A percentile compares a stretch with the other conserved stretches of the same genome.
Conservation (phyloP, 106 monocot genomes). For the Dendrobium officinale region DNA sequence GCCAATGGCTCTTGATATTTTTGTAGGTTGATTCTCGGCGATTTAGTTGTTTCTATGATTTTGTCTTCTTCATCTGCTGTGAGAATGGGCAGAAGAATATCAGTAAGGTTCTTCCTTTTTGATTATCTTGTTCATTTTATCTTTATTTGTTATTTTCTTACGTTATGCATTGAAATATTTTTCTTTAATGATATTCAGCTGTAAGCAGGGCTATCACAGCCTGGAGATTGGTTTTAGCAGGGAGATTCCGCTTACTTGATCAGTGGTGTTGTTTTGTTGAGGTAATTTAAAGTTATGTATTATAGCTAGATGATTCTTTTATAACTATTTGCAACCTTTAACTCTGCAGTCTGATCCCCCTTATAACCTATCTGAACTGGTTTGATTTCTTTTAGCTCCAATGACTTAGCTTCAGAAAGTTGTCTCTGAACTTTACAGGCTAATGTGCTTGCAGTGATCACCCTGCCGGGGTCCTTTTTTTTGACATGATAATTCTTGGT, state of each 20-base stretch:
- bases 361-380: background rate
- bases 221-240: slow-evolving; percentile 75
- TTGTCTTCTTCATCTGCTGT: slow-evolving; percentile 84
- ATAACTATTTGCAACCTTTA: background rate
- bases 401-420: background rate
- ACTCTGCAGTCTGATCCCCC: background rate
- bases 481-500: background rate
- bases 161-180: background rate
- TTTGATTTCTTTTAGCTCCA: background rate
- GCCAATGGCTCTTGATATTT: background rate
- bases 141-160: background rate
- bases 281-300: slow-evolving; percentile 25
- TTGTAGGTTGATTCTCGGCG: slow-evolving; percentile 58
- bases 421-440: background rate
- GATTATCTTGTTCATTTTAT: slow-evolving; percentile 3
- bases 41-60: slow-evolving; percentile 78
- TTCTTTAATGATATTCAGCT: slow-evolving; percentile 34
- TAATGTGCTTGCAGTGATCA: background rate
- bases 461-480: background rate
- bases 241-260: slow-evolving; percentile 73
- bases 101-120: slow-evolving; percentile 34
- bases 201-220: slow-evolving; percentile 60
- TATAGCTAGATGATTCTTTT: background rate
- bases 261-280: slow-evolving; percentile 86
- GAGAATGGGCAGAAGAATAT: slow-evolving; percentile 88